phyloP scores from a whole-genome alignment of 2,329 filamentous ascomycete genomes.

The Alternaria arborescens region DNA sequence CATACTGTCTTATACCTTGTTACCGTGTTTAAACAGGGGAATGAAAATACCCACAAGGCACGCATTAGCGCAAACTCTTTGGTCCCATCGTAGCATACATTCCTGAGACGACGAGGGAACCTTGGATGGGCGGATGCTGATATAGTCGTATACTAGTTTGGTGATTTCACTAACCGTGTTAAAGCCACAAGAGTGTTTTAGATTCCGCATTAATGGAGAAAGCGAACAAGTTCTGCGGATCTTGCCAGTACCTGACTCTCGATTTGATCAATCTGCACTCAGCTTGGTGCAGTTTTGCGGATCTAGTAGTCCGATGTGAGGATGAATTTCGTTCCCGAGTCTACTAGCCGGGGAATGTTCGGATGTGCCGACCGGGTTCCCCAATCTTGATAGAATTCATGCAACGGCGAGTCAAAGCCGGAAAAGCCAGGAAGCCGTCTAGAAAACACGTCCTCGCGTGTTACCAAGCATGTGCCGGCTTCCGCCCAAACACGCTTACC shows the following conservation, averaged over 20 bases:
- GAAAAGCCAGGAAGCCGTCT: background rate
- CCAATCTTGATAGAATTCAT: background rate
- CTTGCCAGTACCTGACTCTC: background rate
- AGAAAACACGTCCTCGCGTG: conserved; percentile 2
- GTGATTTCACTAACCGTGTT: background rate
- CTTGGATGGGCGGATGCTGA: background rate
- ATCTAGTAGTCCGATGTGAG: background rate
- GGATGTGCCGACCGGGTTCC: conserved; percentile 5
- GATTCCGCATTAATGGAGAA: background rate
- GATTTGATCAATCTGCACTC: background rate
- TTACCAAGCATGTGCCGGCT: conserved; percentile 7
- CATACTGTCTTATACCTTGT: background rate
- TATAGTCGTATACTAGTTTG: background rate
- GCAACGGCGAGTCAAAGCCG: background rate
- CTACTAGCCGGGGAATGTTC: background rate
- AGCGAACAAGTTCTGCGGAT: background rate
- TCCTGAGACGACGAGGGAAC: background rate
- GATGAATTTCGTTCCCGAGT: background rate
- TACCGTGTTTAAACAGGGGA: no score
- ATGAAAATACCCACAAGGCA: no score
- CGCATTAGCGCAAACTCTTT: background rate
- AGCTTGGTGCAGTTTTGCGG: background rate
- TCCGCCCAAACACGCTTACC: conserved; percentile 19
- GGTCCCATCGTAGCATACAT: background rate
- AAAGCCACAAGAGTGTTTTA: background rate